phyloP scores from a whole-genome alignment of 805 yeast species.

The Jamesozyma spencerorum region DNA sequence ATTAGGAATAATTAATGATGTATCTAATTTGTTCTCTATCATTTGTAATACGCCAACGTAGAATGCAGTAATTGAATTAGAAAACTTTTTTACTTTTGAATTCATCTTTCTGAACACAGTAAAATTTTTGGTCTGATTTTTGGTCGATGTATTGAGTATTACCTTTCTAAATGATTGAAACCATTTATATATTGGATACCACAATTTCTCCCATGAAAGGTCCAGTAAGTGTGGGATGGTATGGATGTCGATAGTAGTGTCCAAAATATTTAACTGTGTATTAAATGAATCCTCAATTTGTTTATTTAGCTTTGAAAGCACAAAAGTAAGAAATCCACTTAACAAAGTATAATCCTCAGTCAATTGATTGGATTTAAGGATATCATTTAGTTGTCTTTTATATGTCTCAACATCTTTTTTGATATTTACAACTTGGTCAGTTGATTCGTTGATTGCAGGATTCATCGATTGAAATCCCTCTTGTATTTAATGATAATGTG shows the following conservation, averaged over 20 bases:
- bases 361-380: slow-evolving; percentile 19
- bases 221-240: slow-evolving; percentile 33
- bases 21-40: slow-evolving; percentile 7
- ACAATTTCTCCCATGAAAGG: slow-evolving; percentile 50
- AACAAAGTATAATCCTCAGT: slow-evolving; percentile 23
- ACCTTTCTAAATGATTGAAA: slow-evolving; percentile 35
- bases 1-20: slow-evolving; percentile 10
- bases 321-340: slow-evolving; percentile 22
- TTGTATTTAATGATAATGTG: too few relatives aligned
- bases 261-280: slow-evolving; percentile 15
- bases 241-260: slow-evolving; percentile 6
- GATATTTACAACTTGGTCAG: slow-evolving; percentile 5
- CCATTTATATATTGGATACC: slow-evolving; percentile 54
- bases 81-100: slow-evolving; percentile 41
- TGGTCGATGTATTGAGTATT: slow-evolving; percentile 8
- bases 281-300: slow-evolving; percentile 7
- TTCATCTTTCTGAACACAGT: slow-evolving; percentile 52
- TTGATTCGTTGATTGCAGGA: not conserved
- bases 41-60: slow-evolving; percentile 34
- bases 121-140: slow-evolving; percentile 22
- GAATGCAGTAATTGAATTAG: slow-evolving; percentile 39
- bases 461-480: too few relatives aligned
- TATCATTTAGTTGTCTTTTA: slow-evolving; percentile 17
- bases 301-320: slow-evolving; percentile 21
- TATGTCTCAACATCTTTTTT: slow-evolving; percentile 13